Evolutionary conservation across 2,329 filamentous ascomycete species (phyloP).

Genomic region (Canariomyces notabilis): DNA sequence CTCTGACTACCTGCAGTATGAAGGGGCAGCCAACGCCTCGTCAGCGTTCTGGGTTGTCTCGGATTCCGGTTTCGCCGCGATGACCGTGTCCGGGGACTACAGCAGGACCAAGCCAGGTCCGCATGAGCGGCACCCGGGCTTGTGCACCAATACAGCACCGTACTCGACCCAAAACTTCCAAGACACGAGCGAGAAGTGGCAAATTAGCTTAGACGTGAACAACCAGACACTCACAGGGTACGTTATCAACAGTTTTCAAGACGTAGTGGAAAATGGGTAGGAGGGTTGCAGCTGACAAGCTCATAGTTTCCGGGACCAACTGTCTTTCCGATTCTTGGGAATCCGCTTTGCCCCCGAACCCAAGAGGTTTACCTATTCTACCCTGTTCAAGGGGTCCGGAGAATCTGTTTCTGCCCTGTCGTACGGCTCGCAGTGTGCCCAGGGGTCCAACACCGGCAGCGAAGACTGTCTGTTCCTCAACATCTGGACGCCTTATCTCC

Average conservation of each 20-base stretch:
- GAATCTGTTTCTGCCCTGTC: slow-evolving; percentile 31
- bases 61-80: slow-evolving; percentile 13
- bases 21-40: slow-evolving; percentile 22
- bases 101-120: slow-evolving; percentile 1
- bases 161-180: slow-evolving; percentile 32
- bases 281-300: background rate
- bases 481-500: slow-evolving; percentile 39
- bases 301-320: slow-evolving; percentile 39
- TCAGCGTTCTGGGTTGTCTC: slow-evolving; percentile 36
- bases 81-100: slow-evolving; percentile 2
- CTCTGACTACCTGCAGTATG: slow-evolving; percentile 35
- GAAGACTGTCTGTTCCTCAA: slow-evolving; percentile 47
- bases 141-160: slow-evolving; percentile 42
- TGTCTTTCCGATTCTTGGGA: slow-evolving; percentile 47
- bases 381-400: slow-evolving; percentile 33
- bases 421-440: slow-evolving; percentile 37
- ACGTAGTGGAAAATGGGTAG: background rate
- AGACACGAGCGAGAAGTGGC: slow-evolving; percentile 33
- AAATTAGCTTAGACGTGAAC: slow-evolving; percentile 35
- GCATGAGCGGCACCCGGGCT: slow-evolving; percentile 28
- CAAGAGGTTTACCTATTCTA: slow-evolving; percentile 41
- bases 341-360: slow-evolving; percentile 43
- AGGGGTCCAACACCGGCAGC: slow-evolving; percentile 31
- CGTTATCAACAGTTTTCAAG: too few relatives aligned
- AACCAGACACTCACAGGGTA: slow-evolving; percentile 35